These are phyloP conservation scores for Fraxinus excelsior DNA, from an alignment of 257 asterid species.

Conservation along the genomic window DNA sequence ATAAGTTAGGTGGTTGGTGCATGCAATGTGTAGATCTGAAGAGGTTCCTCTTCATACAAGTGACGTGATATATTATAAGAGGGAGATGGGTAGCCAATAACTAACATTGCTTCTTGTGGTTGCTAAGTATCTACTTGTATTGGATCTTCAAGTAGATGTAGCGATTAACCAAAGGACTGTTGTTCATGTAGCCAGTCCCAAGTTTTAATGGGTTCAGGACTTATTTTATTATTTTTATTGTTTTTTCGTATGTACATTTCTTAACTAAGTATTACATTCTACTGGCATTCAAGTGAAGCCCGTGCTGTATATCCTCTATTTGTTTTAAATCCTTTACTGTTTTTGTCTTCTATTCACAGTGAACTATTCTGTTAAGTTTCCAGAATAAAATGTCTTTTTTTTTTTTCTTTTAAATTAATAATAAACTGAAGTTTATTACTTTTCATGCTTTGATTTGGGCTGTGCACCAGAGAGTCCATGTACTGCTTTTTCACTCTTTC, in stretches of 20 bases:
- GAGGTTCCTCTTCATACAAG: neutral
- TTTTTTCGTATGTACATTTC: neutral
- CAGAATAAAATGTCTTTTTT: constrained; percentile 2
- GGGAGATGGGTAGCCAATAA: neutral
- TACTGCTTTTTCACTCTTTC: constrained; percentile 8
- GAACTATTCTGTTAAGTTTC: neutral
- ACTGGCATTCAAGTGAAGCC: neutral
- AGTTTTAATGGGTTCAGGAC: neutral
- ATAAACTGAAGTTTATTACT: neutral
- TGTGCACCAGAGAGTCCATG: neutral
- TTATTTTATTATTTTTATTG: neutral
- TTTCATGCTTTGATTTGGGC: neutral
- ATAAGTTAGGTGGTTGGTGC: neutral
- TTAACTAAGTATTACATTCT: neutral
- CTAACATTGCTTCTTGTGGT: neutral
- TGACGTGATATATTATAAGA: neutral
- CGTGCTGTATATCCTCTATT: neutral
- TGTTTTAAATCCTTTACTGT: neutral
- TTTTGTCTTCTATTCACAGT: neutral
- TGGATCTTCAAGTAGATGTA: neutral
- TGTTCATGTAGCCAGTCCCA: neutral
- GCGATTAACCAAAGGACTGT: neutral
- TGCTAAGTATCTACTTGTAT: neutral
- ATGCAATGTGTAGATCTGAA: neutral
- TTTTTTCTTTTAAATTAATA: neutral